These are phyloP conservation scores for Fusarium sp. DNA, from an alignment of 2,329 filamentous ascomycete genomes.

Conservation along the genomic window DNA sequence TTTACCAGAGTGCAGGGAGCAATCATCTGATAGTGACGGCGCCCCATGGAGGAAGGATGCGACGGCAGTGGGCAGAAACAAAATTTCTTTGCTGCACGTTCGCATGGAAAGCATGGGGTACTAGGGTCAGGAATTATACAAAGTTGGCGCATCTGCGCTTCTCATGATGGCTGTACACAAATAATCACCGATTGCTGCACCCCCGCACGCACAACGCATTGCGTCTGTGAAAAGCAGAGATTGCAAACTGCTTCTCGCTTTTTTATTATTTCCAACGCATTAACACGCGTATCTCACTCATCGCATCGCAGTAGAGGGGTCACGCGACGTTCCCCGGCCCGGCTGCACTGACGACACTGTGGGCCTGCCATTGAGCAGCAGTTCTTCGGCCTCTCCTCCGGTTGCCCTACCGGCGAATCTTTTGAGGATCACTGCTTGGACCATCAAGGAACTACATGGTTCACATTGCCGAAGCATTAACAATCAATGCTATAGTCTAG, in stretches of 20 bases:
- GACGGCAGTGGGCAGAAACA: conserved; percentile 16
- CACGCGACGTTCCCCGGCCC: conserved; percentile 32
- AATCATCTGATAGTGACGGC: conserved; percentile 49
- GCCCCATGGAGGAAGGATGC: conserved; percentile 24
- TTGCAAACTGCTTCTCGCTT: conserved; percentile 5
- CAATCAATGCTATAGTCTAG: conserved; percentile 28
- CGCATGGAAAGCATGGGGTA: conserved; percentile 31
- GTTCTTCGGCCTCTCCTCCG: background rate
- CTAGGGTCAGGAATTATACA: conserved; percentile 42
- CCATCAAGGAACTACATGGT: conserved; percentile 16
- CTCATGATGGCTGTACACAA: conserved; percentile 17
- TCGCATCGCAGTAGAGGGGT: conserved; percentile 1
- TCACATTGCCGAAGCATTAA: conserved; percentile 36
- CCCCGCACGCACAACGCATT: conserved; percentile 36
- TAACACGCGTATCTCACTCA: conserved; percentile 15
- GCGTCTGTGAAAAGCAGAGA: conserved; percentile 19
- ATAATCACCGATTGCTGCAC: conserved; percentile 28
- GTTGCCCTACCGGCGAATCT: conserved; percentile 22
- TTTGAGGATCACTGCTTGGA: conserved; percentile 5
- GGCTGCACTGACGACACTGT: conserved; percentile 23
- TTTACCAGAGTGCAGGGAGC: conserved; percentile 19
- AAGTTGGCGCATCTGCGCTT: conserved; percentile 32
- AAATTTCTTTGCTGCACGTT: conserved; percentile 33
- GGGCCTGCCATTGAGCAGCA: conserved; percentile 12
- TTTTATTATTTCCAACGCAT: conserved; percentile 17